phyloP scores from a whole-genome alignment of 129 eudicot species.

The Chrysanthemum makinoi region DNA sequence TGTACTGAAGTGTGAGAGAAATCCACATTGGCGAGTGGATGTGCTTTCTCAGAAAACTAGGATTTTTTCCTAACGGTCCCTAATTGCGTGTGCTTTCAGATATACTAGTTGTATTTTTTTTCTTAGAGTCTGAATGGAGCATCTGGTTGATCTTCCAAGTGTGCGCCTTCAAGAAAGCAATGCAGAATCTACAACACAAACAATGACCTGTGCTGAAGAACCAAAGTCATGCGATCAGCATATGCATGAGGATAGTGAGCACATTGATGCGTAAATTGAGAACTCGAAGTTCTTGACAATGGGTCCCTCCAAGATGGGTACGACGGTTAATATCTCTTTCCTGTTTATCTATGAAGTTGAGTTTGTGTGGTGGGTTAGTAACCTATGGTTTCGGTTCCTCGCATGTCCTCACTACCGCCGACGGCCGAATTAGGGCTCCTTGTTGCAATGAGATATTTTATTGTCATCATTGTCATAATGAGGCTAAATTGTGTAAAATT shows the following conservation, averaged over 20 bases:
- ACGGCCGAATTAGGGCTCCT: slow-evolving; percentile 78
- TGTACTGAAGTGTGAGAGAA: slow-evolving; percentile 60
- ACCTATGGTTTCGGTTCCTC: background rate
- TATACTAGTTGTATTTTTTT: slow-evolving; percentile 27
- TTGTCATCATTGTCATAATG: slow-evolving; percentile 88
- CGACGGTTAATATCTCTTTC: background rate
- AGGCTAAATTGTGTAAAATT: slow-evolving; percentile 53
- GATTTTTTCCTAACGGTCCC: slow-evolving; percentile 41
- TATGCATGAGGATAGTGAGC: slow-evolving; percentile 24
- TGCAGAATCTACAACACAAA: slow-evolving; percentile 13
- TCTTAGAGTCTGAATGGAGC: slow-evolving; percentile 39
- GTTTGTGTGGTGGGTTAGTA: background rate
- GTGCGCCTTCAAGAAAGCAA: slow-evolving; percentile 29
- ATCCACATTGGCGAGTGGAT: slow-evolving; percentile 46
- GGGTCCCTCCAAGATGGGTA: slow-evolving; percentile 71
- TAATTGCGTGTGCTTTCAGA: slow-evolving; percentile 69
- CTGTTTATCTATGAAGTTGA: background rate
- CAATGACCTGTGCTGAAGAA: slow-evolving; percentile 12
- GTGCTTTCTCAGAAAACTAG: slow-evolving; percentile 34
- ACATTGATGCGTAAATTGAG: slow-evolving; percentile 17
- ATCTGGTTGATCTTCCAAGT: slow-evolving; percentile 25
- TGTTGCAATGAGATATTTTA: slow-evolving; percentile 84
- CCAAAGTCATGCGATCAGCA: slow-evolving; percentile 23
- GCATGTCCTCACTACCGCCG: slow-evolving; percentile 74
- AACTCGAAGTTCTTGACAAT: slow-evolving; percentile 41